Base-by-base conservation (phyloP, 164 flowering plant genomes). In the Dillenia suffruticosa region DNA sequence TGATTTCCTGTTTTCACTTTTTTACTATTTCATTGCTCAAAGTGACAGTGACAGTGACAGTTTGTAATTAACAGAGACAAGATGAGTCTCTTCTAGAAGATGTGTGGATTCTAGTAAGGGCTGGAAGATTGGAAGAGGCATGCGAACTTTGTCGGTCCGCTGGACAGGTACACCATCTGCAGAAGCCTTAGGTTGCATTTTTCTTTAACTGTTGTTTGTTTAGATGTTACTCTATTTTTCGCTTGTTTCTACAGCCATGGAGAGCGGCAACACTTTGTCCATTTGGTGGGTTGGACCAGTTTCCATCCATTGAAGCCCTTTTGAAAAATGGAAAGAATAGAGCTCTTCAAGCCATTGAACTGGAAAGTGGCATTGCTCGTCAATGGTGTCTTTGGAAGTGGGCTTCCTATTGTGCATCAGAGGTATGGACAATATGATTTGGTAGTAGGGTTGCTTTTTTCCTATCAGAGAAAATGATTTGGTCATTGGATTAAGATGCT, bases 371-470 rank as follows among this genome's bases (percentile, higher is more conserved):
- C 44, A 72, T 86, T 74, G 96, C 96, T 62, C 86, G 74, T 61
- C 99, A 95, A 57, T 81, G 87, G 90, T 88, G 79, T 59, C 86
- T 95, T 64, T 91, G 96, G 97, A 89, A 79, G 79, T 95, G 99
- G 99, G 99, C 99, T 61, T 85, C 84, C 53, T 95, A 76, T 72
- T 86, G 87, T 78, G 93, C 99, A 49, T 91, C 99, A 14, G 99
- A 95, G 93, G 99, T 95, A 81, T 55, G 40, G 40, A 32, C 40
- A 32, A 19, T 5, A 32, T 32, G 40, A 32, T 32, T 32, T 32
- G 40, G 40, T 32, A 4, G 40, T 32, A 32, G 40, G 40, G 40
- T 32, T 32, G 40, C 40, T 6, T 32, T 32, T 32, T 32, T 7
- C 40, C 40, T 5, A 32, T 32, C 6, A 32, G 40, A 32, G 40